Evolutionary conservation across 179 eudicot genomes (phyloP).

Genomic region (Camellia oleifera): DNA sequence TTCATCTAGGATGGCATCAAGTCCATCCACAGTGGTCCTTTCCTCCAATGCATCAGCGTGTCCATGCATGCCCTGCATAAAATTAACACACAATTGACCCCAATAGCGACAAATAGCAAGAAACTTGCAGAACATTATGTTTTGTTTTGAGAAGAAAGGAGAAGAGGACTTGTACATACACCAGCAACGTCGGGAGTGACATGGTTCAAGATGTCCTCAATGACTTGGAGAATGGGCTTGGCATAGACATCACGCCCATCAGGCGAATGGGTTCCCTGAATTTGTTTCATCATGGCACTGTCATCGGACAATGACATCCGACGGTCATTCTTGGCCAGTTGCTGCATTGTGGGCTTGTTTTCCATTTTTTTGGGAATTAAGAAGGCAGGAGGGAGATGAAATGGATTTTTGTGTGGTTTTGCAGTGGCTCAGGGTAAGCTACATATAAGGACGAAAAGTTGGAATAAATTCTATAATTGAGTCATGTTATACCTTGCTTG

Average conservation of each 20-base stretch:
- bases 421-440: not conserved
- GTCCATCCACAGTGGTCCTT: slow-evolving; percentile 30
- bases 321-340: slow-evolving; percentile 46
- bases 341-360: slow-evolving; percentile 28
- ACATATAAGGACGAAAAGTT: slow-evolving; percentile 35
- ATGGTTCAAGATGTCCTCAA: slow-evolving; percentile 52
- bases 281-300: slow-evolving; percentile 61
- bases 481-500: slow-evolving; percentile 74
- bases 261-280: slow-evolving; percentile 66
- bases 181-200: slow-evolving; percentile 43
- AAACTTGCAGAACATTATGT: too few relatives aligned
- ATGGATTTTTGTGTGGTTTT: slow-evolving; percentile 20
- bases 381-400: not conserved
- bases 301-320: slow-evolving; percentile 69
- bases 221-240: slow-evolving; percentile 51
- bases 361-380: slow-evolving; percentile 29
- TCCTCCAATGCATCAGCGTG: slow-evolving; percentile 33
- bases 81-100: not conserved
- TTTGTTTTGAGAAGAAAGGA: too few relatives aligned
- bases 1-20: slow-evolving; percentile 55
- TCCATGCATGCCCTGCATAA: slow-evolving; percentile 41
- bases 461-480: slow-evolving; percentile 20
- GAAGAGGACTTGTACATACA: slow-evolving; percentile 12
- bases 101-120: not conserved
- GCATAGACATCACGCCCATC: slow-evolving; percentile 71